phyloP scores from a whole-genome alignment of 495 filamentous ascomycete genomes.

The Hypoxylon fragiforme region DNA sequence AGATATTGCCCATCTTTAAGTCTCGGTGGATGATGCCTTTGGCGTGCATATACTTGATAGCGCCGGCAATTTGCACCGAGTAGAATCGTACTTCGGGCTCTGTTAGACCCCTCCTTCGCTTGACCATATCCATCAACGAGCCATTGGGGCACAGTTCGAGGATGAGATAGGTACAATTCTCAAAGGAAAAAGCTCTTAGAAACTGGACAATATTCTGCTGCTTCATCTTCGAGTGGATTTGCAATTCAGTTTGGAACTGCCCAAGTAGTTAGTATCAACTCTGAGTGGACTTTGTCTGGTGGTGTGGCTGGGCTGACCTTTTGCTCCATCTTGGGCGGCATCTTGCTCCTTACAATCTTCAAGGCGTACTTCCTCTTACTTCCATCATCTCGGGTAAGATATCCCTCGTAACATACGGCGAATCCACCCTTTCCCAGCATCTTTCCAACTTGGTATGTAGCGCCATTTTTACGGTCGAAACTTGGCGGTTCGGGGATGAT shows the following conservation, averaged over 20 bases:
- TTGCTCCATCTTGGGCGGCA: conserved; percentile 79
- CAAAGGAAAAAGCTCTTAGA: conserved; percentile 89
- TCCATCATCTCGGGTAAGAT: conserved; percentile 53
- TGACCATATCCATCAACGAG: conserved; percentile 98
- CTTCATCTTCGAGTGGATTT: conserved; percentile 96
- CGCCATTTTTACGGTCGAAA: conserved; percentile 64
- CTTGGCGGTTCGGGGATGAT: conserved; percentile 73
- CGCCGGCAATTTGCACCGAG: conserved; percentile 90
- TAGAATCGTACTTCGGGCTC: conserved; percentile 90
- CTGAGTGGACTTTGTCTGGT: neutral
- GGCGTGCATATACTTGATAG: conserved; percentile 95
- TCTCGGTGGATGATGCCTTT: conserved; percentile 95
- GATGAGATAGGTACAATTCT: conserved; percentile 86
- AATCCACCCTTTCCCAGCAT: conserved; percentile 93
- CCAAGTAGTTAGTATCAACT: conserved; percentile 39
- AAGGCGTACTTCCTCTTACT: conserved; percentile 73
- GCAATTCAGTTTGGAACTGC: conserved; percentile 95
- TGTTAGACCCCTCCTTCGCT: conserved; percentile 80
- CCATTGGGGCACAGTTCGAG: conserved; percentile 94
- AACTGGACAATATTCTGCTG: conserved; percentile 95
- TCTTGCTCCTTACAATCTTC: conserved; percentile 88
- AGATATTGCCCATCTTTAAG: conserved; percentile 97
- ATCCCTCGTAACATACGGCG: conserved; percentile 84
- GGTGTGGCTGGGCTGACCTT: conserved; percentile 69
- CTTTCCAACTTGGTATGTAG: conserved; percentile 79